phyloP scores from a whole-genome alignment of 495 filamentous ascomycete species.

The Penicillium pancosmium region DNA sequence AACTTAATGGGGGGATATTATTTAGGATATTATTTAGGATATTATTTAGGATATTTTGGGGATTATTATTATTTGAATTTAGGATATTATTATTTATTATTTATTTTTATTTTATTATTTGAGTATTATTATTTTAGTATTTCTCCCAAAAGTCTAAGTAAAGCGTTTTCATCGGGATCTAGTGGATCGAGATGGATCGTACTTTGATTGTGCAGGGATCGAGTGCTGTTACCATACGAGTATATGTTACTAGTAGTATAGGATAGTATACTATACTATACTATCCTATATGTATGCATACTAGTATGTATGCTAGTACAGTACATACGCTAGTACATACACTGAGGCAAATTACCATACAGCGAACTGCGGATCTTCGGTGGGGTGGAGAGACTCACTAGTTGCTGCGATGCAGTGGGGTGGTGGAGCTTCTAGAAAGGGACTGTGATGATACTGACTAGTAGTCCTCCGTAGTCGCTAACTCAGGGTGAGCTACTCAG shows the following conservation, averaged over 20 bases:
- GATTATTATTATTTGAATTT: slow-evolving; percentile 15
- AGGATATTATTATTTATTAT: slow-evolving; percentile 2
- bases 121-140: too few species aligned
- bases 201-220: slow-evolving; percentile 9
- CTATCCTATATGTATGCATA: neutral
- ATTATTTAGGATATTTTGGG: slow-evolving; percentile 15
- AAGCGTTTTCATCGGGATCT: slow-evolving; percentile 22
- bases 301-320: neutral
- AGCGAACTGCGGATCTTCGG: slow-evolving; percentile 49
- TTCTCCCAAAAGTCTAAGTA: slow-evolving; percentile 13
- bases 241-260: neutral
- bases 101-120: slow-evolving; percentile 4
- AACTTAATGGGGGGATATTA: neutral
- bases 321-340: neutral
- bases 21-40: slow-evolving; percentile 12
- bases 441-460: too few species aligned
- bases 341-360: slow-evolving; percentile 44
- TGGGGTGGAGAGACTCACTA: slow-evolving; percentile 40
- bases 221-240: neutral
- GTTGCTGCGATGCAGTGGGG: slow-evolving; percentile 23
- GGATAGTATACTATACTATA: neutral
- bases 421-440: slow-evolving; percentile 11
- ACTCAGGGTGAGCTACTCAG: too few species aligned
- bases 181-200: slow-evolving; percentile 39
- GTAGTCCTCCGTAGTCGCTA: too few species aligned